phyloP scores from a whole-genome alignment of 169 alveolate species.

The Cryptosporidium viatorum region DNA sequence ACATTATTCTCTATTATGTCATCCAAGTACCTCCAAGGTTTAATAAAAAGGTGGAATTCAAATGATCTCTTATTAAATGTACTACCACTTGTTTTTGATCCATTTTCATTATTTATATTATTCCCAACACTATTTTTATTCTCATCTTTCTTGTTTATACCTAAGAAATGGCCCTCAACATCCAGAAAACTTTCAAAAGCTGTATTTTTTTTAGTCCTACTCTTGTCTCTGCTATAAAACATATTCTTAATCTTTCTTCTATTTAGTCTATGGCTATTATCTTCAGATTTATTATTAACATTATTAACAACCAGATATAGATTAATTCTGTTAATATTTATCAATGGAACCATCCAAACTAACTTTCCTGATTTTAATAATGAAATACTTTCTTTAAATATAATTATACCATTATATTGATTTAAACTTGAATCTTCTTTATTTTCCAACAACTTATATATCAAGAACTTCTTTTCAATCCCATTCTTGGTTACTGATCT shows the following conservation, averaged over 20 bases:
- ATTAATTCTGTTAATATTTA: conserved; percentile 32
- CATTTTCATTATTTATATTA: neutral
- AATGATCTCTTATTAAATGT: neutral
- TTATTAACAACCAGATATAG: conserved; percentile 15
- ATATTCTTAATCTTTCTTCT: neutral
- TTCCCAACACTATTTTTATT: neutral
- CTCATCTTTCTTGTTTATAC: neutral
- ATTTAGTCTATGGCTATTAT: neutral
- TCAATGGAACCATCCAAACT: conserved; percentile 34
- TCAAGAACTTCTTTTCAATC: conserved; percentile 26
- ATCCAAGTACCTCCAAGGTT: neutral
- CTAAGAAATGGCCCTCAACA: conserved; percentile 19
- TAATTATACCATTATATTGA: conserved; percentile 24
- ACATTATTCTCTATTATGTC: neutral
- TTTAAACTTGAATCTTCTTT: conserved; percentile 9
- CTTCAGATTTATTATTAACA: conserved; percentile 11
- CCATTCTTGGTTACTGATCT: neutral
- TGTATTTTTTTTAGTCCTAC: neutral
- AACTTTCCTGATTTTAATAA: conserved; percentile 31
- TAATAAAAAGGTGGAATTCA: conserved; percentile 29
- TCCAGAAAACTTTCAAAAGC: neutral
- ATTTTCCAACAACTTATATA: conserved; percentile 22
- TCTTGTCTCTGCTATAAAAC: neutral
- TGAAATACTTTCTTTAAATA: conserved; percentile 24
- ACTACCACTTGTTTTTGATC: neutral